Conservation (phyloP, 192 early-diverging fungal species). For the Funneliformis mosseae region DNA sequence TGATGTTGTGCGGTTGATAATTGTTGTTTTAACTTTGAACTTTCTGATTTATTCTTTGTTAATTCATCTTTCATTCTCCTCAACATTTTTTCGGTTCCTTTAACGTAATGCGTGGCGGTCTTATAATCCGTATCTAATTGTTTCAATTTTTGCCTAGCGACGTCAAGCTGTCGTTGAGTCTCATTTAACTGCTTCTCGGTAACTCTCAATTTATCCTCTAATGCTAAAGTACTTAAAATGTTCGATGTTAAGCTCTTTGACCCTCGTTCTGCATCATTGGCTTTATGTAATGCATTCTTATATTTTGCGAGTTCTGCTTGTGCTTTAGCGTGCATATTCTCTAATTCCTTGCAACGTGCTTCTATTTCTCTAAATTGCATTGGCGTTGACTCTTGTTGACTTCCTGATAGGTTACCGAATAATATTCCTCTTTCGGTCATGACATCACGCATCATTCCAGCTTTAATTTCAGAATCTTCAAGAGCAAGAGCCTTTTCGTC, state of each 20-base stretch:
- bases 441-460: slow-evolving; percentile 51
- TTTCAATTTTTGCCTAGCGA: slow-evolving; percentile 35
- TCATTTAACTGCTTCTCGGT: not conserved
- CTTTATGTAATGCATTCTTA: slow-evolving; percentile 38
- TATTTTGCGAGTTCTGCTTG: not conserved
- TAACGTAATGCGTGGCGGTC: slow-evolving; percentile 38
- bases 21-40: not conserved
- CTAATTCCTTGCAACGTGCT: slow-evolving; percentile 33
- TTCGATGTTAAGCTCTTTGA: not conserved
- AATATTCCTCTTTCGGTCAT: slow-evolving; percentile 52
- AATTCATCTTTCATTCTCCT: slow-evolving; percentile 41
- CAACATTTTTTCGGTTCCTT: slow-evolving; percentile 42
- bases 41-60: slow-evolving; percentile 27
- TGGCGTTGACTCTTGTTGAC: not conserved
- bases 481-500: slow-evolving; percentile 45
- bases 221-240: not conserved
- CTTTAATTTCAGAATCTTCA: slow-evolving; percentile 53
- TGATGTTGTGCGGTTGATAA: slow-evolving; percentile 8
- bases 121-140: slow-evolving; percentile 50
- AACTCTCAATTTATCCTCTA: slow-evolving; percentile 24
- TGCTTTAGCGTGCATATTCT: slow-evolving; percentile 18
- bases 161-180: slow-evolving; percentile 25
- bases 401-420: not conserved
- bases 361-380: slow-evolving; percentile 27
- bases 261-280: slow-evolving; percentile 9